phyloP scores from a whole-genome alignment of 495 filamentous ascomycete genomes.

The Hypoxylon lienhwacheense region DNA sequence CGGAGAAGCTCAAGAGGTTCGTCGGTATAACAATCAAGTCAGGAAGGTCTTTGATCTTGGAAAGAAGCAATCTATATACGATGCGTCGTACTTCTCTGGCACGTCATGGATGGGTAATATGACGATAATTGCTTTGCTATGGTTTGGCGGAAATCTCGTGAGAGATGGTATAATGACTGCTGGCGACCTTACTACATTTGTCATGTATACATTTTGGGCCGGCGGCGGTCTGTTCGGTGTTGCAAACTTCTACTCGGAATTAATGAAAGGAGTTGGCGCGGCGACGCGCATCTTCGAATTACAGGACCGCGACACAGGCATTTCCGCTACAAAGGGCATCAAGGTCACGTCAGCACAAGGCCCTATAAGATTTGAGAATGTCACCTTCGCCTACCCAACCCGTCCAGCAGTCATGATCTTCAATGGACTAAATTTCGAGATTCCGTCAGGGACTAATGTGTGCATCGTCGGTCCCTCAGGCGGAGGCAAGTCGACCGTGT shows the following conservation, averaged over 20 bases:
- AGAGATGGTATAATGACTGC: conserved; percentile 81
- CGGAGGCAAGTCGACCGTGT: conserved; percentile 94
- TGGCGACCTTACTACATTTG: conserved; percentile 92
- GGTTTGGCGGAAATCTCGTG: conserved; percentile 88
- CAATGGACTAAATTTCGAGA: conserved; percentile 82
- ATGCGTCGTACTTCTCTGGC: conserved; percentile 87
- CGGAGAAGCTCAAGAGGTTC: conserved; percentile 86
- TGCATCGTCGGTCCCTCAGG: conserved; percentile 95
- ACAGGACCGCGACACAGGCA: conserved; percentile 87
- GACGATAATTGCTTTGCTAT: conserved; percentile 90
- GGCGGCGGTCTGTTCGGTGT: conserved; percentile 89
- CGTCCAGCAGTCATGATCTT: conserved; percentile 90
- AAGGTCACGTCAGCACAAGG: conserved; percentile 82
- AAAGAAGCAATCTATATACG: conserved; percentile 79
- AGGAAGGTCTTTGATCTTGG: conserved; percentile 89
- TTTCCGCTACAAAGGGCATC: conserved; percentile 76
- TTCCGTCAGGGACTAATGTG: conserved; percentile 89
- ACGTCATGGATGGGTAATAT: conserved; percentile 92
- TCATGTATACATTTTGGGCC: conserved; percentile 97
- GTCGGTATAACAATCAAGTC: conserved; percentile 87
- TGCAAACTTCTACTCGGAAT: conserved; percentile 93
- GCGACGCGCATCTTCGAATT: conserved; percentile 94
- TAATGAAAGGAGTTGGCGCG: conserved; percentile 98
- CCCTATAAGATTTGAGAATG: conserved; percentile 79
- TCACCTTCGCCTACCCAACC: conserved; percentile 88